A percentile compares a stretch with the other conserved stretches of the same genome.
These are phyloP conservation scores for Coniferiporia weirii DNA, from an alignment of 1,284 basidiomycete genomes.

Conservation along the genomic window DNA sequence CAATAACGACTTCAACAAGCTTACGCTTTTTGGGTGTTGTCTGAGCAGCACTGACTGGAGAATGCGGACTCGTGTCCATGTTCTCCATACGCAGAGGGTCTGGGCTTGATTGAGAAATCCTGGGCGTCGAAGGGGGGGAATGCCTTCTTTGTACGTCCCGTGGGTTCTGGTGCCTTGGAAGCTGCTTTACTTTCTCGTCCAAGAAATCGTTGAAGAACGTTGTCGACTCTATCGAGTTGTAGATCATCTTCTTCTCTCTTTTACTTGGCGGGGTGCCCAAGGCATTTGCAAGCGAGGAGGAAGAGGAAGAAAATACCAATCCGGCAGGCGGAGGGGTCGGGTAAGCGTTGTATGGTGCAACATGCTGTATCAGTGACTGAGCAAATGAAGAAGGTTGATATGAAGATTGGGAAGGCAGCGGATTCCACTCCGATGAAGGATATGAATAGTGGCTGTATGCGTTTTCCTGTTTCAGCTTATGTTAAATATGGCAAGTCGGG, in stretches of 20 bases:
- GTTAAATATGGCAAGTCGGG: background rate
- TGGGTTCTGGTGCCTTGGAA: conserved; percentile 10
- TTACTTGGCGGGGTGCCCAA: conserved; percentile 40
- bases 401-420: conserved; percentile 33
- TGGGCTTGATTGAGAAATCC: conserved; percentile 15
- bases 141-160: background rate
- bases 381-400: conserved; percentile 52
- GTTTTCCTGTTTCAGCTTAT: conserved; percentile 20
- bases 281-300: conserved; percentile 67
- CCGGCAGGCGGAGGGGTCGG: conserved; percentile 64
- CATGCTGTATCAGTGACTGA: conserved; percentile 56
- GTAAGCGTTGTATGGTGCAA: conserved; percentile 52
- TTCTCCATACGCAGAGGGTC: conserved; percentile 14
- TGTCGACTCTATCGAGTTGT: conserved; percentile 52
- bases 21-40: conserved; percentile 16
- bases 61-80: background rate
- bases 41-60: conserved; percentile 1
- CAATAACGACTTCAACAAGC: conserved; percentile 12
- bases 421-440: conserved; percentile 31
- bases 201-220: conserved; percentile 61
- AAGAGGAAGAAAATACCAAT: conserved; percentile 44
- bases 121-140: conserved; percentile 9
- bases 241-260: conserved; percentile 21
- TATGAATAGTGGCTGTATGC: conserved; percentile 25
- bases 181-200: conserved; percentile 36